These are phyloP conservation scores for Obba rivulosa DNA, from an alignment of 768 basidiomycete genomes.

Conservation along the genomic window DNA sequence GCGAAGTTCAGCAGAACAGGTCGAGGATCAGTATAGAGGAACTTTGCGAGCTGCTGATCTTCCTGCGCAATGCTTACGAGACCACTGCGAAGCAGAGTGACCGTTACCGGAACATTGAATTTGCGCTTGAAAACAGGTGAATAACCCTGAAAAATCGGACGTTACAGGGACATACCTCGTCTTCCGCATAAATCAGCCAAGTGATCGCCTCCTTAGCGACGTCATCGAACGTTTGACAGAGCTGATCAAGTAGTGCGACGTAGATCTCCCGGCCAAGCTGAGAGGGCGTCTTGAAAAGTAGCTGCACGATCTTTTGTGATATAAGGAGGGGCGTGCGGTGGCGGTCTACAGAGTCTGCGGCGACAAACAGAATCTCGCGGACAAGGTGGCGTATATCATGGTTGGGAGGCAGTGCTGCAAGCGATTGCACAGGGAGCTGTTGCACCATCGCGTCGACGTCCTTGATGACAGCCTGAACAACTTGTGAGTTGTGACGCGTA, in stretches of 20 bases:
- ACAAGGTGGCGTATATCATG: constrained; percentile 85
- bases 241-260: constrained; percentile 79
- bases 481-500: background rate
- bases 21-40: constrained; percentile 72
- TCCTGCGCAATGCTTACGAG: constrained; percentile 73
- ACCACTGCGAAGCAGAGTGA: constrained; percentile 79
- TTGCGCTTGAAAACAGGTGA: constrained; percentile 61
- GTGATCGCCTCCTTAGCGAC: constrained; percentile 95
- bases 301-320: constrained; percentile 95
- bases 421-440: constrained; percentile 67
- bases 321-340: constrained; percentile 86
- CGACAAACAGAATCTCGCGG: constrained; percentile 75
- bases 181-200: constrained; percentile 95
- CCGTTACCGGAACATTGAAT: constrained; percentile 91
- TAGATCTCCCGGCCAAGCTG: constrained; percentile 91
- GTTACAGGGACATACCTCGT: constrained; percentile 55
- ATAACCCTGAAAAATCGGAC: constrained; percentile 6
- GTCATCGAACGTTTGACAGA: constrained; percentile 86
- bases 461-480: constrained; percentile 33
- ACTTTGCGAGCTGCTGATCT: constrained; percentile 88
- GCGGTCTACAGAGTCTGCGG: constrained; percentile 72
- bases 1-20: constrained; percentile 76
- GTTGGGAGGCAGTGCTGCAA: constrained; percentile 69
- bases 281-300: constrained; percentile 83
- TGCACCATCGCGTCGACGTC: constrained; percentile 80